Evolutionary conservation across 2,329 filamentous ascomycete genomes (phyloP), one percentile per base, ranked within the genome.

Genomic region (Sarocladiaceae sp.): DNA sequence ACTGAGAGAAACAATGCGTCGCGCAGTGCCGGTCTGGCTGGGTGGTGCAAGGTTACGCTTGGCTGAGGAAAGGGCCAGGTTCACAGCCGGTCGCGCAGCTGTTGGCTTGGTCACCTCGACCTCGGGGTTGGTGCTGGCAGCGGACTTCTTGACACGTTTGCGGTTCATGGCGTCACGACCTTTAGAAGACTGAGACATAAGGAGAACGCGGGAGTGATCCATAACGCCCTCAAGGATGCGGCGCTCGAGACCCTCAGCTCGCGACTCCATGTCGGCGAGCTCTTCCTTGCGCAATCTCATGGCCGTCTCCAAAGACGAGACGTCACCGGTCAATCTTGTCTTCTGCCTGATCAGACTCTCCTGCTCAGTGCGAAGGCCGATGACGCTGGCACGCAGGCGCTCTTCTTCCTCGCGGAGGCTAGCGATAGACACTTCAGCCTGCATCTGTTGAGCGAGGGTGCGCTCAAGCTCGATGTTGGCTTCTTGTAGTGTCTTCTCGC

Each of bases 171-270:
- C 65, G 44, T 80, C 76, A 5, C 64, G 64, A 10, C 70, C 65
- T 54, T 70, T 72, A 52, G 62, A 68, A 3, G 76, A 68, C 67
- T 87, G 83, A 52, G 80, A 72, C 70, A 93, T 85, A 47, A 97
- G 77, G n/a, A 96, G 74, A 20, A 91, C 82, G 6, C 91, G 85
- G 16, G 91, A 96, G 61, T 97, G 91, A 55, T 97, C 90, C 68
- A 98, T 94, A 50, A 97, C 88, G 20, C 91, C 90, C 52, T 97
- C 91, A 24, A 98, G 70, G 53, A 98, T 95, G 20, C 93, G 83
- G 43, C 90, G 85, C 67, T 98, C 93, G 19, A 98, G 73, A 3
- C 81, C 79, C 61, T 96, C 89, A 3, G 91, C 93, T 50, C 91
- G 85, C 10, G 77, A 72, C 61, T 97, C 91, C 86, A 98, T 96